Evolutionary conservation across 495 filamentous ascomycete species (phyloP).

Genomic region (Xylaria telfairii): DNA sequence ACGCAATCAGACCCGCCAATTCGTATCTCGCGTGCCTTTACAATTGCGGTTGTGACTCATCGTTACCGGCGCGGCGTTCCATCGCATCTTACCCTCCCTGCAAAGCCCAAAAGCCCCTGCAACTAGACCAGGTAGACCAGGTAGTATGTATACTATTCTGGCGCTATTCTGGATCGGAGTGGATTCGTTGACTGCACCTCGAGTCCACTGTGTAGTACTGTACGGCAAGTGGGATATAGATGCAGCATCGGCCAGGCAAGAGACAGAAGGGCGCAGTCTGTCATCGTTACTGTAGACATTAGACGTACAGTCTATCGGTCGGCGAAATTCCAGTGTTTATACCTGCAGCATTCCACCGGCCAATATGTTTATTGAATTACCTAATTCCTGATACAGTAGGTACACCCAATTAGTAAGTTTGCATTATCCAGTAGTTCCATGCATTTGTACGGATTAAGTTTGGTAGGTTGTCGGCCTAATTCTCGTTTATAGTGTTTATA

Average conservation of each 20-base stretch:
- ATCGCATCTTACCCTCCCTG: constrained; percentile 25
- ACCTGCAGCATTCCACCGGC: neutral
- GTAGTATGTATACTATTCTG: neutral
- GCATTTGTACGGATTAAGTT: neutral
- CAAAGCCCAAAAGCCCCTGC: constrained; percentile 8
- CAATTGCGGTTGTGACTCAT: constrained; percentile 21
- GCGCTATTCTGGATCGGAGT: neutral
- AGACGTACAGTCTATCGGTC: constrained; percentile 5
- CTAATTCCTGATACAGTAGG: neutral
- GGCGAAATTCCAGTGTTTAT: neutral
- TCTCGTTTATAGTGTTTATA: too few relatives aligned
- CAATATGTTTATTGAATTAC: neutral
- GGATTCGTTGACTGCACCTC: constrained; percentile 6
- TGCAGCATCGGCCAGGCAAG: neutral
- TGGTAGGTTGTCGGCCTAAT: neutral
- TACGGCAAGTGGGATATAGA: neutral
- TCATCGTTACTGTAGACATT: neutral
- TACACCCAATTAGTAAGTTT: neutral
- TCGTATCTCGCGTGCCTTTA: constrained; percentile 17
- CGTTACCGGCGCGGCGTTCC: constrained; percentile 24
- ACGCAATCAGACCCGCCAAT: constrained; percentile 37
- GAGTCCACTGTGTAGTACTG: neutral
- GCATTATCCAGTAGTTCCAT: too few relatives aligned
- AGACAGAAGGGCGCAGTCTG: constrained; percentile 17
- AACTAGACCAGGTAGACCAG: neutral